Evolutionary conservation across 2,329 filamentous ascomycete genomes (phyloP), one percentile per base, ranked within the genome.

Genomic region (Penicillium crustosum): DNA sequence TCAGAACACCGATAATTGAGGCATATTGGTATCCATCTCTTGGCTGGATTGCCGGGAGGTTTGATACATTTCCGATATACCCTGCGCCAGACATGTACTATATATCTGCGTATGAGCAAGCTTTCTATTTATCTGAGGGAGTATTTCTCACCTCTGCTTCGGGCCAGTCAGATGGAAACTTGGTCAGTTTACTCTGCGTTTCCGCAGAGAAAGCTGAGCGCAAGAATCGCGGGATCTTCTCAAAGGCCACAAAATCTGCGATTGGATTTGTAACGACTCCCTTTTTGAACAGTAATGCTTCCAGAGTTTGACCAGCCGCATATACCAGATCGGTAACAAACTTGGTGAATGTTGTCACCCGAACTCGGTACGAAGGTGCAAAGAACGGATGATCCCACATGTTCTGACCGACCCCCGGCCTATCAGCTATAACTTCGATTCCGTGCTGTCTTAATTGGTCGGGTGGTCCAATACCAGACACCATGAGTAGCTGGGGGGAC

Each of bases 401-500:
- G 44, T 74, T 75, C 58, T 75, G 73, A 9, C 74, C 74, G 4
- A 76, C 73, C 0, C 73, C 74, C 3, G 66, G 66, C 21, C 67
- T 65, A 39, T 73, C 56, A 4, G 65, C 61, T 9, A 76, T 33
- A 2, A 72, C 57, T 0, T 64, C 41, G 12, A 75, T 75, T 1
- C 55, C 58, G 49, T 72, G 61, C 4, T 66, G 31, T 7, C 67
- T 25, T 7, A 75, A 60, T 1, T 63, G 59, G 0, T 63, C 62
- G 5, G 55, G 42, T 2, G 81, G 81, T 0, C 82, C 82, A 49
- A 79, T 68, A 1, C 82, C 82, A 19, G 79, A 81, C 2, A 82
- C 74, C 72, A 82, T 81, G 9, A 84, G 50, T 6, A 83, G 68
- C 58, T 84, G 80, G 0, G 82, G 82, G 0, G 81, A 78, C 61